Evolutionary conservation across 225 moss, liverwort and hornwort species (phyloP), one percentile per base, ranked within the genome.

Genomic region (Pseudisothecium myosuroides): DNA sequence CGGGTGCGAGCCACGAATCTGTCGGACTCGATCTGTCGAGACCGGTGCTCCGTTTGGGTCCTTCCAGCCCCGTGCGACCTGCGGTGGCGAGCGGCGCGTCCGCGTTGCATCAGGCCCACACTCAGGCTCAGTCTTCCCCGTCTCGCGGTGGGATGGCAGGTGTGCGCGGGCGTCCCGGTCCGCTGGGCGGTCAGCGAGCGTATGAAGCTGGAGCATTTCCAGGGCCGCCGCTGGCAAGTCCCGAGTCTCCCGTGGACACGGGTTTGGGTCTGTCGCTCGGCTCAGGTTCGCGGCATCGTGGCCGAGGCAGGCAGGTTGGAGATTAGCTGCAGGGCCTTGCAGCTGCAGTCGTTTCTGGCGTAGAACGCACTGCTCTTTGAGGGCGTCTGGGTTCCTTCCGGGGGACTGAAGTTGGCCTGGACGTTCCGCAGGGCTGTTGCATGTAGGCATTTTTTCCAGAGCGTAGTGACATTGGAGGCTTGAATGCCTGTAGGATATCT

Each of bases 221-320:
- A 56, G 87, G 77, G 54, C 87, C 65, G 59, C 11, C 92, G 36
- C 17, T 83, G 77, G 50, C 81, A 59, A 86, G 86, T 27, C 82
- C 92, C 62, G 92, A 93, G 86, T 89, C 90, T 54, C 68, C 87
- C 5, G 89, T 90, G 81, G 90, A 89, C 86, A 89, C 93, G 89
- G 93, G 93, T 14, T 83, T 93, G 91, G 94, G 91, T 86, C 88
- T 94, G 84, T 92, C 93, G 26, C 82, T 93, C 49, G 94, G 94
- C 47, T 58, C 91, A 4, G 87, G 91, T 55, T 68, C 82, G 73
- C 92, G 86, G 76, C 64, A 36, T 32, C 65, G 76, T 26, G 88
- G n/a, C 83, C 64, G 88, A 90, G 84, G 62, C 84, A 65, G 68
- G 83, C 89, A 29, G 90, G 89, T 59, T 49, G 77, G 63, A 80